A percentile compares a stretch with the other conserved stretches of the same genome.
These are phyloP conservation scores for Candida hungchunana DNA, from an alignment of 805 yeast species.

Conservation along the genomic window DNA sequence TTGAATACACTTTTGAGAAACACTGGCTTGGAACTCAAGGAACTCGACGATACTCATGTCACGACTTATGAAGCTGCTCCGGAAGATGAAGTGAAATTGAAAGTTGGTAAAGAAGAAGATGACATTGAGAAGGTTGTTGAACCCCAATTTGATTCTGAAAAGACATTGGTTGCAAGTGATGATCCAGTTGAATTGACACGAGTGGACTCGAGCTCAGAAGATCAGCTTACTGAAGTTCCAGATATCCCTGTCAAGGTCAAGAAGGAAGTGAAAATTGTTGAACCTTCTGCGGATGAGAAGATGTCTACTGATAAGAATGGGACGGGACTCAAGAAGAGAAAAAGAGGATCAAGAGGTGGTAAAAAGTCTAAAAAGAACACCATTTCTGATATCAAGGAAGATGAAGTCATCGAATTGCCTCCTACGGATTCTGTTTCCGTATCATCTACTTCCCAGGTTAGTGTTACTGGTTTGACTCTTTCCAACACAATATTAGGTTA, in stretches of 20 bases:
- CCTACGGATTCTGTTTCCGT: too few relatives aligned
- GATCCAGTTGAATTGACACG: too few relatives aligned
- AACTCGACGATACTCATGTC: conserved; percentile 12
- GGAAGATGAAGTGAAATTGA: too few relatives aligned
- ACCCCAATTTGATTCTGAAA: too few relatives aligned
- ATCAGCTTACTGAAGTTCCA: conserved; percentile 1
- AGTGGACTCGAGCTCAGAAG: too few relatives aligned
- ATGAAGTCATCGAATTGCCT: background rate
- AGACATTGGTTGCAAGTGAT: too few relatives aligned
- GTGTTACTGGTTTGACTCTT: conserved; percentile 47
- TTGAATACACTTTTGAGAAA: conserved; percentile 28
- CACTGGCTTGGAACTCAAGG: conserved; percentile 30
- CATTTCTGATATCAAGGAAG: conserved; percentile 8
- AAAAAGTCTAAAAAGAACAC: conserved; percentile 42
- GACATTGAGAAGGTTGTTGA: conserved; percentile 6
- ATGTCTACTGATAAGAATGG: conserved; percentile 20
- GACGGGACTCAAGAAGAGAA: conserved; percentile 51
- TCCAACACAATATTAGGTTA: conserved; percentile 82
- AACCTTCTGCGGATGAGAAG: conserved; percentile 24
- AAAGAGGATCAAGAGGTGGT: conserved; percentile 86
- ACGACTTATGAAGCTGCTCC: conserved; percentile 11
- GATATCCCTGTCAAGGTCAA: conserved; percentile 4
- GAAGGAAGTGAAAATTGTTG: conserved; percentile 27
- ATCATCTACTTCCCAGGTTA: too few relatives aligned
- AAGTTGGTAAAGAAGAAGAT: too few relatives aligned